A percentile compares a stretch with the other conserved stretches of the same genome.
Conservation (phyloP, 345 rosid genomes). For the Citrus sinensis region DVS_A1.0 CM039163.1:49002001-49002500, state of each 20-base stretch:
- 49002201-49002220: neutral
- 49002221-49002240: neutral
- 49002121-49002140: neutral
- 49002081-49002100: neutral
- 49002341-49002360: neutral
- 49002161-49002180: neutral
- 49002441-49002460: neutral
- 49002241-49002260: neutral
- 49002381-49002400: neutral
- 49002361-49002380: neutral
- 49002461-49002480: neutral
- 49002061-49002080: neutral
- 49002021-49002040: neutral
- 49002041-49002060: neutral
- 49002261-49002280: neutral
- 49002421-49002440: neutral
- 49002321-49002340: neutral
- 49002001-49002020: conserved; percentile 36
- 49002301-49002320: no score
- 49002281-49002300: no score
- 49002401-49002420: neutral
- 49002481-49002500: neutral
- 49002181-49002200: neutral
- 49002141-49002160: neutral
- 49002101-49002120: neutral